These are phyloP conservation scores for Xylariaceae sp. DNA, from an alignment of 2,329 filamentous ascomycete genomes.

Conservation along the genomic window DNA sequence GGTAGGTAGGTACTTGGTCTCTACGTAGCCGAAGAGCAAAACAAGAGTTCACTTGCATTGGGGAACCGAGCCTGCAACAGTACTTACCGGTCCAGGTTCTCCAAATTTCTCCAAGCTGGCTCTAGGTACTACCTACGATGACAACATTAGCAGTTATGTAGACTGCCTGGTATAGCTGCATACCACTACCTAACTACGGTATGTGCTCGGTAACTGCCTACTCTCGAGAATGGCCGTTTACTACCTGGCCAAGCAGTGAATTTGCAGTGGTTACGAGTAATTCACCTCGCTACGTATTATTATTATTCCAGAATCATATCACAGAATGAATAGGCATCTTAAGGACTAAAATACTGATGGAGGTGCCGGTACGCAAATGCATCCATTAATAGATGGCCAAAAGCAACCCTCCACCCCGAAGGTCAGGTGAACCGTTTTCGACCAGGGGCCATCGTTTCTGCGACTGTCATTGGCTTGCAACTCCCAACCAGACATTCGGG, in stretches of 20 bases:
- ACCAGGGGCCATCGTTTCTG: conserved; percentile 11
- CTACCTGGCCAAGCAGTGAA: too few relatives aligned
- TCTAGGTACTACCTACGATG: too few relatives aligned
- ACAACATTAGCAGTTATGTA: too few relatives aligned
- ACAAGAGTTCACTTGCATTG: neutral
- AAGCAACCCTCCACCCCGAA: neutral
- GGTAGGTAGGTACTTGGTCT: too few relatives aligned
- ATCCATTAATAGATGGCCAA: neutral
- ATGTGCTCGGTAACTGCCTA: too few relatives aligned
- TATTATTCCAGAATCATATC: too few relatives aligned
- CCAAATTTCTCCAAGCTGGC: conserved; percentile 20
- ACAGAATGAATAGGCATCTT: too few relatives aligned
- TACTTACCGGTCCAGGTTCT: too few relatives aligned
- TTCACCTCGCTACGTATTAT: too few relatives aligned
- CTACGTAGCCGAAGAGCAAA: neutral
- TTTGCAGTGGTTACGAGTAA: too few relatives aligned
- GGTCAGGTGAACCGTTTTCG: conserved; percentile 16
- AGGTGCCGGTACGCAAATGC: neutral
- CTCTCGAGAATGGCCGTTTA: neutral
- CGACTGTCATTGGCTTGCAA: conserved; percentile 10
- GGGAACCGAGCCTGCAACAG: neutral
- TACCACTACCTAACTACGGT: too few relatives aligned
- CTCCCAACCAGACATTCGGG: conserved; percentile 5
- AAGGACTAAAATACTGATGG: too few relatives aligned
- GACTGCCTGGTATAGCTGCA: neutral